A percentile compares a stretch with the other conserved stretches of the same genome.
These are phyloP conservation scores for Blattamonas nauphoetae DNA, from an alignment of 78 protist genomes.

Conservation along the genomic window DNA sequence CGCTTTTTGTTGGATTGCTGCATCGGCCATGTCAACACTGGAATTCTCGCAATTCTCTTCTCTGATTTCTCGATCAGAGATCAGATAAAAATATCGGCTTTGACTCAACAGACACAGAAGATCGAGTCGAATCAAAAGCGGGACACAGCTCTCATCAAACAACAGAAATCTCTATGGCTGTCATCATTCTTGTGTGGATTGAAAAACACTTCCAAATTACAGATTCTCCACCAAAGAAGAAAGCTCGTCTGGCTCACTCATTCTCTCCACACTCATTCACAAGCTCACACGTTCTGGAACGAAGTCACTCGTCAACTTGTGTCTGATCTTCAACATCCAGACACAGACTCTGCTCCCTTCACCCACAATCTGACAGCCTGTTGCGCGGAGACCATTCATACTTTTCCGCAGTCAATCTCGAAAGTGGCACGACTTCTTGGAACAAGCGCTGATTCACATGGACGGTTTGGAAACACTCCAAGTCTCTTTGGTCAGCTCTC, in stretches of 20 bases:
- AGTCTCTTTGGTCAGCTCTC: neutral
- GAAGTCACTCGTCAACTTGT: too few relatives aligned
- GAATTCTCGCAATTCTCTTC: neutral
- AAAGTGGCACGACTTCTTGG: too few relatives aligned
- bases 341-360: too few relatives aligned
- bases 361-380: too few relatives aligned
- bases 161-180: too few relatives aligned
- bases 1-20: neutral
- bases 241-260: neutral
- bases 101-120: neutral
- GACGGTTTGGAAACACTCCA: neutral
- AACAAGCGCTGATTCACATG: too few relatives aligned
- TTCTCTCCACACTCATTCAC: neutral
- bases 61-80: neutral
- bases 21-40: neutral
- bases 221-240: neutral
- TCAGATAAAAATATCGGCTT: neutral
- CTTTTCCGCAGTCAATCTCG: too few relatives aligned
- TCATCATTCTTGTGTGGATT: too few relatives aligned
- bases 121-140: neutral
- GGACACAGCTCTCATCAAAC: neutral
- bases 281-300: neutral
- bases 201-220: neutral
- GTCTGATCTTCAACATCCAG: too few relatives aligned
- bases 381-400: too few relatives aligned